Base-by-base conservation (phyloP, 352 stramenopile species). In the Globisporangium polare region DNA sequence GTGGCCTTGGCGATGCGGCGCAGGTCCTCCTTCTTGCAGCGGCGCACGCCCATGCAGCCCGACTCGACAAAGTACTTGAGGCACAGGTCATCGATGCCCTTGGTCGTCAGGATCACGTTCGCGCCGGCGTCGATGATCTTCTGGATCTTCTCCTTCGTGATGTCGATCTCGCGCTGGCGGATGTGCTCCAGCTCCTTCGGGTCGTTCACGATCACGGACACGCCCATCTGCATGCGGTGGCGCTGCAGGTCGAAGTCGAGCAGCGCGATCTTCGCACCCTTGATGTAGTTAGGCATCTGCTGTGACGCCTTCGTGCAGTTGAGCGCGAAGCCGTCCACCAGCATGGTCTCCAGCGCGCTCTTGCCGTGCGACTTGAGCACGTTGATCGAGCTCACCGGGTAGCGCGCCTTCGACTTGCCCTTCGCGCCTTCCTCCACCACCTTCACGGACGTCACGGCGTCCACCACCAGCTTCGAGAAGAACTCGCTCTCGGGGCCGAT, bases 61-160 rank as follows among this genome's bases (percentile, higher is more conserved):
- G 94, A 93, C 80, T 99, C 97, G 24, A 99, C 97, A 84, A 99
- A 99, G 81, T 99, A 99, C 79, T 99, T 99, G 66, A 99, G 91
- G 66, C 96, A 99, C 39, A 99, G 72, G 75, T 99, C 98, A 74
- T 99, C 97, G 66, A 99, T 99, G 64, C 97, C 97, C 82, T 99
- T 99, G 57, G 97, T 99, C n/a, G 97, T 99, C 49, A 99, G 75
- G 35, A 99, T 97, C 31, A 99, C 97, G 62, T 98, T 99, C 47
- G 97, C 97, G 43, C 97, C 97, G 27, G 97, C 85, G 57, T 98
- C 86, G 18, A 99, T 86, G 74, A 99, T 99, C 77, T 99, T 99
- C 73, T 99, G 86, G 74, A 99, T 99, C 71, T 98, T 98, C 77
- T 99, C 97, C 76, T 99, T 99, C 57, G 97, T 99, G 71, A 99